Base-by-base conservation (phyloP, 352 stramenopile species). In the Globisporangium solare region DNA sequence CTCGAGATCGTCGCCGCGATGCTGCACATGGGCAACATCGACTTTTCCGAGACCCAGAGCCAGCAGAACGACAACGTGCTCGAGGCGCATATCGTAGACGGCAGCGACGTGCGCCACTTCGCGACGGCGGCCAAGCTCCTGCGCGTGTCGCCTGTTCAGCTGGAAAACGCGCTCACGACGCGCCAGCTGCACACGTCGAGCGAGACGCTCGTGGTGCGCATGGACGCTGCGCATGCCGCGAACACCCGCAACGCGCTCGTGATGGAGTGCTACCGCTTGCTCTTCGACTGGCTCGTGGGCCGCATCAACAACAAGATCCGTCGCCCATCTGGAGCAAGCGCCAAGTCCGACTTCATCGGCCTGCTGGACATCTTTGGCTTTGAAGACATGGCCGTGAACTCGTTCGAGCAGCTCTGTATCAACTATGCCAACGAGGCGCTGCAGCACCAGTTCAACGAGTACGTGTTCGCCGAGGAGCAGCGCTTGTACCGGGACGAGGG, bases 221-320 rank as follows among this genome's bases (percentile, higher is more conserved):
- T 92, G 47, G 77, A 89, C 24, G 75, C 80, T 2, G 55, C 58
- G 4, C 82, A 93, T 43, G 78, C 86, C 41, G 67, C 76, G 14
- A 77, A 96, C 61, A 91, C 82, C 11, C 76, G 91, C 21, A 88
- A 97, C 55, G 92, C 89, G 21, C 72, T 98, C 11, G 79, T 88
- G 12, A 98, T 98, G 84, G 88, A 94, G 65, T 82, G 94, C 50
- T 98, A 98, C 66, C 75, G 88, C 11, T 65, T 92, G 49, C 67
- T 97, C 5, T 98, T 98, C 59, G 79, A 97, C 42, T 99, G 94
- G 93, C 82, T 99, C 45, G 95, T 99, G 35, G 72, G 74, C 7
- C 75, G 77, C 12, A 86, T 98, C 57, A 98, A 98, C 71, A 71
- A 77, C 50, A 86, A 87, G 62, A 93, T 97, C n/a, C 71, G 69